phyloP scores from a whole-genome alignment of 768 basidiomycete species.

The Suillus brevipes region DNA sequence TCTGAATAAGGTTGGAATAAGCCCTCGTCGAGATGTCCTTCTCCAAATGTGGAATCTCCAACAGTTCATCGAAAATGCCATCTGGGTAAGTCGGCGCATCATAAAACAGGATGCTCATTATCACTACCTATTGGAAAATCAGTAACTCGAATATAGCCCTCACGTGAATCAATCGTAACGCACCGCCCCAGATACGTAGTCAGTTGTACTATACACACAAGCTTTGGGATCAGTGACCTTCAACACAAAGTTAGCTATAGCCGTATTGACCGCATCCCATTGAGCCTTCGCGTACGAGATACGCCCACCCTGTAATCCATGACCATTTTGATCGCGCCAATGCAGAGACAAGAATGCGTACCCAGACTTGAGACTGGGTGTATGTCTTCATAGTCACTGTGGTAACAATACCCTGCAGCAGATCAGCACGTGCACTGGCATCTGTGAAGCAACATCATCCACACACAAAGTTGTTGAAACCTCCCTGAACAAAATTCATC shows the following conservation, averaged over 20 bases:
- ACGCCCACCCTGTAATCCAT: conserved; percentile 47
- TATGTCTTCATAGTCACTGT: conserved; percentile 53
- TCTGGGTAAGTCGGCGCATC: conserved; percentile 38
- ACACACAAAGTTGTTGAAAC: conserved; percentile 58
- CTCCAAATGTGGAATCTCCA: conserved; percentile 3
- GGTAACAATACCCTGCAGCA: conserved; percentile 55
- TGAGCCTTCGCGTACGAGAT: conserved; percentile 29
- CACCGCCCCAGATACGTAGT: conserved; percentile 33
- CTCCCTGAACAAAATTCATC: conserved; percentile 42
- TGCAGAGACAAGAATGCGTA: conserved; percentile 26
- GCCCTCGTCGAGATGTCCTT: conserved; percentile 8
- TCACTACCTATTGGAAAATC: conserved; percentile 13
- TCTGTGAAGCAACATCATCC: background rate
- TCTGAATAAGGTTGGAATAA: background rate
- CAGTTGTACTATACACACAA: conserved; percentile 45
- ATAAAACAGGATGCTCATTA: conserved; percentile 52
- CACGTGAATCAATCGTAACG: background rate
- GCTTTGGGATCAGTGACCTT: conserved; percentile 25
- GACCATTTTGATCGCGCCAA: background rate
- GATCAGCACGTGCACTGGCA: background rate
- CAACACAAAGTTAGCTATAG: conserved; percentile 23
- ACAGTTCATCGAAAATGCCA: conserved; percentile 6
- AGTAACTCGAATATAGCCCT: background rate
- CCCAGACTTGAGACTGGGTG: conserved; percentile 62
- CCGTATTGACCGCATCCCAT: conserved; percentile 16